These are phyloP conservation scores for Trichocladium antarcticum DNA, from an alignment of 495 filamentous ascomycete genomes.

Conservation along the genomic window DNA sequence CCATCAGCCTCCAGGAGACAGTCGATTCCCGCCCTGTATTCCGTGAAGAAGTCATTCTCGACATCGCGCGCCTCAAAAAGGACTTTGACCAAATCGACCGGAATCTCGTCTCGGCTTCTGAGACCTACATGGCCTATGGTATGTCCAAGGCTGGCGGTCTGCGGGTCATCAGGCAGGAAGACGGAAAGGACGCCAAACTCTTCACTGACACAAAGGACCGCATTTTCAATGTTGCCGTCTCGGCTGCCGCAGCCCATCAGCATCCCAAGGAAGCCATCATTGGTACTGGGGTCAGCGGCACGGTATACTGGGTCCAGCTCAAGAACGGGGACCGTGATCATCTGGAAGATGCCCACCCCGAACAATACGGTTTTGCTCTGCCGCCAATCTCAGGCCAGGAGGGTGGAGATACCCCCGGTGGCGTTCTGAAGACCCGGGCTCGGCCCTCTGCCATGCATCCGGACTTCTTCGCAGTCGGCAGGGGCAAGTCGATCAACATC, in stretches of 20 bases:
- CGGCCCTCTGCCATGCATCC: constrained; percentile 77
- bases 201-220: constrained; percentile 81
- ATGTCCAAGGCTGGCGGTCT: constrained; percentile 85
- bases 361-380: constrained; percentile 68
- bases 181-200: constrained; percentile 76
- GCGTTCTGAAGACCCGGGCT: constrained; percentile 89
- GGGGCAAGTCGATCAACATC: constrained; percentile 90
- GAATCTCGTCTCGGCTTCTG: constrained; percentile 79
- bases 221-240: constrained; percentile 86
- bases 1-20: constrained; percentile 50
- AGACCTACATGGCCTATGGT: constrained; percentile 84
- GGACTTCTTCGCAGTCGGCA: constrained; percentile 87
- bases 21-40: constrained; percentile 42
- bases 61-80: constrained; percentile 89
- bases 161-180: constrained; percentile 84
- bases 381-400: constrained; percentile 66
- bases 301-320: constrained; percentile 83
- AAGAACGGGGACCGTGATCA: constrained; percentile 58
- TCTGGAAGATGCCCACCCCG: constrained; percentile 58
- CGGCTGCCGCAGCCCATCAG: constrained; percentile 43
- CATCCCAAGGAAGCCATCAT: constrained; percentile 64
- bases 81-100: constrained; percentile 96
- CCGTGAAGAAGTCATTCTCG: constrained; percentile 62
- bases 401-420: constrained; percentile 64
- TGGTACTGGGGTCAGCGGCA: constrained; percentile 83